Evolutionary conservation across 495 filamentous ascomycete species (phyloP), one percentile per base, ranked within the genome.

Genomic region (Hypomontagnella monticulosa): DNA sequence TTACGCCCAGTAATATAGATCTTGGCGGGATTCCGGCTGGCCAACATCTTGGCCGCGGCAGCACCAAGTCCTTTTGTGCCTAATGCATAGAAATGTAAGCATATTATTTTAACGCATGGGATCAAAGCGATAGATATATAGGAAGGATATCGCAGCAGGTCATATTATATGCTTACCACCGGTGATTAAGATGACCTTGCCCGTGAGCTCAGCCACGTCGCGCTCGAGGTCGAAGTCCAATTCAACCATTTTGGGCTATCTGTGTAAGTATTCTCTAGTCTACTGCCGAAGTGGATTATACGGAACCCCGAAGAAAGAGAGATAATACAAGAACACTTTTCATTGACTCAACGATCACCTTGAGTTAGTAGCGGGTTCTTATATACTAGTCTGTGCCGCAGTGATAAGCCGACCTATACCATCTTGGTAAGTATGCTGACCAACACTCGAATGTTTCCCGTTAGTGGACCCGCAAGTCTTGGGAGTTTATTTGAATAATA

Each of bases 131-230:
- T 5, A 46, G 4, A 30, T 12, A n/a, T 49, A 11, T 16, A 18
- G 2, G 6, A 27, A 3, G 23, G 6, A 27, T 27, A 27, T 27
- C 6, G 23, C 23, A 27, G 23, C 23, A 27, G 23, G 23, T n/a
- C n/a, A 18, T 27, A 14, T 19, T 58, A 19, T 18, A 41, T 43
- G 52, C 61, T 52, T 44, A 69, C 64, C 69, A 23, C 84, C 84
- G 2, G 83, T 85, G 55, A 86, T 78, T 15, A 85, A 71, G 36
- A 82, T 70, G 43, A 81, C 78, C 71, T 83, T 83, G 69, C 75
- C 79, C 1, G 57, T 49, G 16, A 82, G 72, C 43, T 56, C 57
- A 48, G 67, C 57, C 11, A 70, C 55, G 16, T 66, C 62, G 41
- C 56, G 41, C 40, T 59, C n/a, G 27, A 61, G 57, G 43, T 67